Evolutionary conservation across 208 protist genomes (phyloP).

Genomic region (Acanthamoeba rhysodes): DNA sequence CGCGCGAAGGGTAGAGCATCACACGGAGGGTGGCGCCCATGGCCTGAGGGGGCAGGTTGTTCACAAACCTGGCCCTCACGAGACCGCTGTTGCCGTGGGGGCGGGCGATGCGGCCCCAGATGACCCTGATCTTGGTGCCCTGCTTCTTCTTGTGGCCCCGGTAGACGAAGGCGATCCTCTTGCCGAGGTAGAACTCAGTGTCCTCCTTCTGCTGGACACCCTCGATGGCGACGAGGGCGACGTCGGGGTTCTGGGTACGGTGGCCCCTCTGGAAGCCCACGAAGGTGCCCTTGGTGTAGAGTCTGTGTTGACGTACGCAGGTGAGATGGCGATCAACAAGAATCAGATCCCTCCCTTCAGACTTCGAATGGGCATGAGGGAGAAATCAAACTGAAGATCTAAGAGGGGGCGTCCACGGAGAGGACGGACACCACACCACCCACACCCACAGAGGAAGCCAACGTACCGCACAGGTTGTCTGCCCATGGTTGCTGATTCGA

Average conservation of each 20-base stretch:
- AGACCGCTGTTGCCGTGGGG: slow-evolving; percentile 98
- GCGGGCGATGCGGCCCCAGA: slow-evolving; percentile 98
- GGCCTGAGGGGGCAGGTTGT: slow-evolving; percentile 96
- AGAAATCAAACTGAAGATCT: not conserved
- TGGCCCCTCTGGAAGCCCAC: slow-evolving; percentile 81
- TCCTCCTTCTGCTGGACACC: slow-evolving; percentile 97
- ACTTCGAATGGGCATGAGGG: not conserved
- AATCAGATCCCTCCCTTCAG: too few relatives aligned
- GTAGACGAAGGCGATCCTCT: slow-evolving; percentile 97
- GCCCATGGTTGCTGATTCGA: slow-evolving; percentile 35
- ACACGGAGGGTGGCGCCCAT: slow-evolving; percentile 97
- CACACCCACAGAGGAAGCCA: not conserved
- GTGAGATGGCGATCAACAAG: not conserved
- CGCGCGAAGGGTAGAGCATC: slow-evolving; percentile 98
- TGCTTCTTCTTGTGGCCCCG: slow-evolving; percentile 94
- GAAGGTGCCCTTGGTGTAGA: slow-evolving; percentile 70
- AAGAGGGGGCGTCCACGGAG: not conserved
- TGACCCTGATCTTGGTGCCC: slow-evolving; percentile 91
- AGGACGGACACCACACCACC: not conserved
- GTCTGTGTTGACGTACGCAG: not conserved
- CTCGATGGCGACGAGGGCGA: slow-evolving; percentile 97
- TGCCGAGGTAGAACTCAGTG: slow-evolving; percentile 99
- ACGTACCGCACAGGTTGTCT: slow-evolving; percentile 58
- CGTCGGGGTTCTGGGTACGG: slow-evolving; percentile 96
- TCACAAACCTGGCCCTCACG: slow-evolving; percentile 98